phyloP scores from a whole-genome alignment of 768 basidiomycete genomes.

The Suillus variegatus region DNA sequence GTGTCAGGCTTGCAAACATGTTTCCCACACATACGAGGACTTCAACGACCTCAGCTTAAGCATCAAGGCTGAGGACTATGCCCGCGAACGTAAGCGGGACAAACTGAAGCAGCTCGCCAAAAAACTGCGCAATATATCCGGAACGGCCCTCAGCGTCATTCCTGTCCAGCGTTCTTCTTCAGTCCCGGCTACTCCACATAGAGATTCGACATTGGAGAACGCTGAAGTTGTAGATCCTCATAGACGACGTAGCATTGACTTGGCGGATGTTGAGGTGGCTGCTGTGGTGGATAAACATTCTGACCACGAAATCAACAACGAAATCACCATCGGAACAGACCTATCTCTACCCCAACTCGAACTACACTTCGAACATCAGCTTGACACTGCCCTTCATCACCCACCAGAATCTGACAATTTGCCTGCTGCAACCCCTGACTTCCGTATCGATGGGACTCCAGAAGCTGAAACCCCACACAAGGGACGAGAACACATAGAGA shows the following conservation, averaged over 20 bases:
- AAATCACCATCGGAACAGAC: neutral
- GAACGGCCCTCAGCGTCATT: slow-evolving; percentile 24
- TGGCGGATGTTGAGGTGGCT: slow-evolving; percentile 37
- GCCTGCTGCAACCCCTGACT: slow-evolving; percentile 23
- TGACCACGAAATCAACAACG: neutral
- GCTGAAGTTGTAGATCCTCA: slow-evolving; percentile 23
- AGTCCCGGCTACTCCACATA: slow-evolving; percentile 48
- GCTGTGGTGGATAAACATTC: neutral
- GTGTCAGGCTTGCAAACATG: slow-evolving; percentile 91
- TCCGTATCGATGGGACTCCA: neutral
- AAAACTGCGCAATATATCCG: slow-evolving; percentile 48
- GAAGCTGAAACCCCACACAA: slow-evolving; percentile 1
- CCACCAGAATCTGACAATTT: neutral
- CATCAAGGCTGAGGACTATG: slow-evolving; percentile 82
- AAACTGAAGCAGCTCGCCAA: slow-evolving; percentile 74
- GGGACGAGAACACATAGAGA: slow-evolving; percentile 5
- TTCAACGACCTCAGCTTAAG: slow-evolving; percentile 93
- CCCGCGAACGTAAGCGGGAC: slow-evolving; percentile 73
- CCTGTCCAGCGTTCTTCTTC: slow-evolving; percentile 56
- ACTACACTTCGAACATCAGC: neutral
- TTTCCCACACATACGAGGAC: slow-evolving; percentile 91
- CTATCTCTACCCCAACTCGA: slow-evolving; percentile 35
- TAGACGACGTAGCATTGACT: slow-evolving; percentile 34
- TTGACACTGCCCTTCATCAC: slow-evolving; percentile 3
- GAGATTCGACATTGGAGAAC: slow-evolving; percentile 33